Evolutionary conservation across 768 basidiomycete species (phyloP).

Genomic region (Suillus variegatus): DNA sequence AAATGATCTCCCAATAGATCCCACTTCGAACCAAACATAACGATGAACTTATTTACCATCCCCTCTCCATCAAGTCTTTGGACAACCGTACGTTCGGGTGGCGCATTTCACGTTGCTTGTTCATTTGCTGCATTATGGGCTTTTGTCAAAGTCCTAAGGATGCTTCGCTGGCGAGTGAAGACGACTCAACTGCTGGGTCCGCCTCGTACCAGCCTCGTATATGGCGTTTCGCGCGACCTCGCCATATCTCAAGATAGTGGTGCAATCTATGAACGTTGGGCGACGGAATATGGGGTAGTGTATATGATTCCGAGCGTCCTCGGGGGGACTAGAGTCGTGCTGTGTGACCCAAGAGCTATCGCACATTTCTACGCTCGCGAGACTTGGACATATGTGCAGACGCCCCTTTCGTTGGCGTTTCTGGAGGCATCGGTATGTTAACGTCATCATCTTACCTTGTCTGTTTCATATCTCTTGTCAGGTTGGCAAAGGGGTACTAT

Average conservation of each 20-base stretch:
- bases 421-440: slow-evolving; percentile 26
- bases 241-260: slow-evolving; percentile 1
- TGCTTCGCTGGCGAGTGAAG: not conserved
- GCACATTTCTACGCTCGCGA: slow-evolving; percentile 52
- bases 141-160: not conserved
- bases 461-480: not conserved
- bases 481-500: slow-evolving; percentile 31
- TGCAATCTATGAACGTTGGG: slow-evolving; percentile 24
- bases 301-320: slow-evolving; percentile 19
- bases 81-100: not conserved
- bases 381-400: slow-evolving; percentile 48
- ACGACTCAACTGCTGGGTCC: slow-evolving; percentile 23
- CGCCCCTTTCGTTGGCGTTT: slow-evolving; percentile 31
- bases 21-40: not conserved
- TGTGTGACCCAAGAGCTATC: slow-evolving; percentile 50
- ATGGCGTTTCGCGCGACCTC: slow-evolving; percentile 16
- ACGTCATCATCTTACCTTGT: not conserved
- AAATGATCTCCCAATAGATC: not conserved
- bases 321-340: slow-evolving; percentile 14
- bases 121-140: not conserved
- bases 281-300: slow-evolving; percentile 20
- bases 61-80: not conserved
- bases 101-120: not conserved
- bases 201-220: slow-evolving; percentile 18
- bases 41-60: not conserved